A percentile compares a stretch with the other conserved stretches of the same genome.
Evolutionary conservation across 352 stramenopile genomes (phyloP).

Genomic region (Phytophthora vignae): DNA sequence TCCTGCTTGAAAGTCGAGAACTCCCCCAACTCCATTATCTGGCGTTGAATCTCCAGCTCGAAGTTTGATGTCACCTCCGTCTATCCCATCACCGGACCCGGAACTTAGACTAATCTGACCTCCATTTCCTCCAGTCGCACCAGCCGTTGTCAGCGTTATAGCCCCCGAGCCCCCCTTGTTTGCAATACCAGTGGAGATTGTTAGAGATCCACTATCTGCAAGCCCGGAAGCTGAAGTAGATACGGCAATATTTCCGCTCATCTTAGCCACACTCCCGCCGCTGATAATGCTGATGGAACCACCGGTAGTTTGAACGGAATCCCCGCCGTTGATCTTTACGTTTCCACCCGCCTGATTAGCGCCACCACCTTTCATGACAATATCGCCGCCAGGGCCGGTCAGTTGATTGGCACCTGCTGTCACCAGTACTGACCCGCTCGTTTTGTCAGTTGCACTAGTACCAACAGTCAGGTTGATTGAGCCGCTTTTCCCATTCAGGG

Average conservation of each 20-base stretch:
- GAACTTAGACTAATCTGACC: slow-evolving; percentile 33
- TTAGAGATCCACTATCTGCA: slow-evolving; percentile 29
- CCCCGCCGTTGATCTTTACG: slow-evolving; percentile 14
- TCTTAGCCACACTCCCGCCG: slow-evolving; percentile 27
- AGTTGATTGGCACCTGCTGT: slow-evolving; percentile 30
- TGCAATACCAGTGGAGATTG: slow-evolving; percentile 25
- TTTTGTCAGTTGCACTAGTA: slow-evolving; percentile 11
- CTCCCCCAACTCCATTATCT: slow-evolving; percentile 26
- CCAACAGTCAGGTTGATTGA: slow-evolving; percentile 30
- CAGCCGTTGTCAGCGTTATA: slow-evolving; percentile 27
- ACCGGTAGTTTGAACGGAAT: slow-evolving; percentile 31
- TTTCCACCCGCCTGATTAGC: slow-evolving; percentile 16
- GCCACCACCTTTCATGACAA: slow-evolving; percentile 27
- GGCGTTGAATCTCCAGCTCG: slow-evolving; percentile 28
- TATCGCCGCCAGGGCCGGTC: slow-evolving; percentile 28
- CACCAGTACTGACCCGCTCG: slow-evolving; percentile 20
- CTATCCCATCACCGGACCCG: slow-evolving; percentile 21
- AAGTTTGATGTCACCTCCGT: slow-evolving; percentile 34
- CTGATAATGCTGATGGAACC: slow-evolving; percentile 31
- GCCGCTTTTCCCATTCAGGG: slow-evolving; percentile 31
- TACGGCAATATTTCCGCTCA: slow-evolving; percentile 30
- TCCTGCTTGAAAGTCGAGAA: slow-evolving; percentile 29
- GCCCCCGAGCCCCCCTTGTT: slow-evolving; percentile 32
- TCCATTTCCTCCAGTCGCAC: slow-evolving; percentile 21
- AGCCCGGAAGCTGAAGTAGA: slow-evolving; percentile 10